A percentile compares a stretch with the other conserved stretches of the same genome.
Evolutionary conservation across 1,284 basidiomycete genomes (phyloP).

Genomic region (Lentinula novae-zelandiae): DNA sequence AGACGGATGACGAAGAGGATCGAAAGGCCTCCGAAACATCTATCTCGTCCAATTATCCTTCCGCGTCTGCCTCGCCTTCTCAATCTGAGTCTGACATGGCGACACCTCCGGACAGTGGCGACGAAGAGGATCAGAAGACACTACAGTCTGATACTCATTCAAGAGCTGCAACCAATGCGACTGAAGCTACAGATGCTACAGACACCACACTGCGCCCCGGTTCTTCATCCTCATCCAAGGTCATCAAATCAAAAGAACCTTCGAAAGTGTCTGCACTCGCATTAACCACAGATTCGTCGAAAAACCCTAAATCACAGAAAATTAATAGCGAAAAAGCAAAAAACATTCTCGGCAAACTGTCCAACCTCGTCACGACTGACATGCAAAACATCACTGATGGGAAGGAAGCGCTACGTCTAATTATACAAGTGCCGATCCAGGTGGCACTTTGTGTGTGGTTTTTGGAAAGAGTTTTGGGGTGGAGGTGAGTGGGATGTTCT

Average conservation of each 20-base stretch:
- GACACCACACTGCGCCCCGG: slow-evolving; percentile 22
- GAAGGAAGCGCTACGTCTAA: slow-evolving; percentile 19
- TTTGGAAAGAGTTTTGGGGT: slow-evolving; percentile 44
- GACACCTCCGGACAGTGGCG: not conserved
- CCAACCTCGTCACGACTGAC: slow-evolving; percentile 30
- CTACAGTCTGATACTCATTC: slow-evolving; percentile 3
- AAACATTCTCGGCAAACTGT: slow-evolving; percentile 38
- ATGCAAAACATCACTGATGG: slow-evolving; percentile 16
- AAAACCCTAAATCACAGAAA: not conserved
- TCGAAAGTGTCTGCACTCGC: not conserved
- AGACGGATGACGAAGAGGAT: slow-evolving; percentile 23
- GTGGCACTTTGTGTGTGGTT: slow-evolving; percentile 37
- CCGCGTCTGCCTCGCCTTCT: not conserved
- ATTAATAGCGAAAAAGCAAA: slow-evolving; percentile 9
- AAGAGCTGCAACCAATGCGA: not conserved
- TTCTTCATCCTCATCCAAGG: slow-evolving; percentile 22
- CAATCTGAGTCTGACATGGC: not conserved
- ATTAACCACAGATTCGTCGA: not conserved
- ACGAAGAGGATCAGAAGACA: slow-evolving; percentile 14
- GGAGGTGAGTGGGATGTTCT: slow-evolving; percentile 26
- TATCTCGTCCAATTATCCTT: not conserved
- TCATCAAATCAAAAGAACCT: not conserved
- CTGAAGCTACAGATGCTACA: not conserved
- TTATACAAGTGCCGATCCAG: slow-evolving; percentile 20
- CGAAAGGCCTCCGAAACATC: not conserved